Conservation (phyloP, 2,329 filamentous ascomycete species). For the Neofusicoccum ribis region DNA sequence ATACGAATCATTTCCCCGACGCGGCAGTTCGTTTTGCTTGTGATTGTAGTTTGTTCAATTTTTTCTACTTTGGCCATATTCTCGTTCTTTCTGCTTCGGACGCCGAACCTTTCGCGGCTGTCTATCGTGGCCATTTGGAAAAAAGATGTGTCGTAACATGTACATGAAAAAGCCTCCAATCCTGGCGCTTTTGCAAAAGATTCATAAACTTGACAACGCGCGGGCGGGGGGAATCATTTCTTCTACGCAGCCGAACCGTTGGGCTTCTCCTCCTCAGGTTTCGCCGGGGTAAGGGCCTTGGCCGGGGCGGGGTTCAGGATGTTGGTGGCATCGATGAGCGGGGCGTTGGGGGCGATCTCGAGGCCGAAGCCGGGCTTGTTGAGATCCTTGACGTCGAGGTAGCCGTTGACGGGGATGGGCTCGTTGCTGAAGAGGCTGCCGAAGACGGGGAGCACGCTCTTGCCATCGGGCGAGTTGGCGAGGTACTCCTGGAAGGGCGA, state of each 20-base stretch:
- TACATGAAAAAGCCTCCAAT: neutral
- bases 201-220: neutral
- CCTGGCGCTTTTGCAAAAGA: neutral
- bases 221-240: neutral
- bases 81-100: neutral
- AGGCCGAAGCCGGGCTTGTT: slow-evolving; percentile 91
- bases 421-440: slow-evolving; percentile 89
- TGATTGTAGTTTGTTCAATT: neutral
- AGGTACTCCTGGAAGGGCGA: slow-evolving; percentile 95
- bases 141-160: neutral
- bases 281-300: slow-evolving; percentile 35
- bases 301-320: slow-evolving; percentile 67
- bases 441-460: slow-evolving; percentile 87
- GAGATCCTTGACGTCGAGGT: slow-evolving; percentile 73
- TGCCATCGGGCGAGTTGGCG: slow-evolving; percentile 87
- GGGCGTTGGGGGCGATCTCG: slow-evolving; percentile 78
- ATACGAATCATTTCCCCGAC: neutral
- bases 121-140: neutral
- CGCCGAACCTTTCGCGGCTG: neutral
- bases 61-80: neutral
- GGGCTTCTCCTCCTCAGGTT: slow-evolving; percentile 9
- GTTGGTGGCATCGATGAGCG: slow-evolving; percentile 72
- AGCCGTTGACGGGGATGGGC: slow-evolving; percentile 82
- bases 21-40: neutral
- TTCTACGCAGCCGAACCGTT: neutral